Evolutionary conservation across 2,329 filamentous ascomycete species (phyloP).

Genomic region (Fusarium napiforme): DNA sequence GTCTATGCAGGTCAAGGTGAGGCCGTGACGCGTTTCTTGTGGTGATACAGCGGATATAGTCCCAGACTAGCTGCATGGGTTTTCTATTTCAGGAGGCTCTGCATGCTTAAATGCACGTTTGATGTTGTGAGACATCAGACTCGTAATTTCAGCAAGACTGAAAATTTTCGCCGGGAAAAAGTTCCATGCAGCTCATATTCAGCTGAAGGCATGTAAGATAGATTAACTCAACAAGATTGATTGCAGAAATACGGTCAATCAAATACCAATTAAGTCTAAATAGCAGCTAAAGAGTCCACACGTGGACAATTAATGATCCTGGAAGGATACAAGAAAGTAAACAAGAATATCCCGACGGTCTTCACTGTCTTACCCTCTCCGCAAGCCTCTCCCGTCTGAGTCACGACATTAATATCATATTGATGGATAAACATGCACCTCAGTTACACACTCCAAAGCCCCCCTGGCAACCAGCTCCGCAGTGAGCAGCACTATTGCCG

Average conservation of each 20-base stretch:
- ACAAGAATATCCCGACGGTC: slow-evolving; percentile 2
- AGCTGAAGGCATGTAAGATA: background rate
- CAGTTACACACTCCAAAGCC: slow-evolving; percentile 49
- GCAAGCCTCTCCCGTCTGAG: slow-evolving; percentile 12
- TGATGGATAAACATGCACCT: slow-evolving; percentile 8
- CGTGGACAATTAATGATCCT: background rate
- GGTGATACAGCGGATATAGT: background rate
- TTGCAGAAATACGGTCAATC: background rate
- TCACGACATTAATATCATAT: background rate
- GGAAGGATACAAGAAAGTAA: slow-evolving; percentile 10
- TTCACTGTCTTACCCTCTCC: slow-evolving; percentile 4
- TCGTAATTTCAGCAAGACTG: background rate
- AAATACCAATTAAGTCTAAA: background rate
- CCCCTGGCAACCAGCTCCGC: slow-evolving; percentile 49
- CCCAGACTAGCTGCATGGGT: background rate
- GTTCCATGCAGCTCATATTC: background rate
- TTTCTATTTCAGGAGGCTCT: slow-evolving; percentile 2
- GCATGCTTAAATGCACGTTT: background rate
- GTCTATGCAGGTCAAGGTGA: background rate
- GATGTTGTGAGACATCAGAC: background rate
- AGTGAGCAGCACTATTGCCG: slow-evolving; percentile 45
- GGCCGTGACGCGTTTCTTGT: background rate
- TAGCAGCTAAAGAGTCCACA: background rate
- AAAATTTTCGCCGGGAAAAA: background rate
- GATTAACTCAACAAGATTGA: background rate